A percentile compares a stretch with the other conserved stretches of the same genome.
Evolutionary conservation across 176 grass and related monocot species (phyloP).

Genomic region (Cymbopogon citratus): DNA sequence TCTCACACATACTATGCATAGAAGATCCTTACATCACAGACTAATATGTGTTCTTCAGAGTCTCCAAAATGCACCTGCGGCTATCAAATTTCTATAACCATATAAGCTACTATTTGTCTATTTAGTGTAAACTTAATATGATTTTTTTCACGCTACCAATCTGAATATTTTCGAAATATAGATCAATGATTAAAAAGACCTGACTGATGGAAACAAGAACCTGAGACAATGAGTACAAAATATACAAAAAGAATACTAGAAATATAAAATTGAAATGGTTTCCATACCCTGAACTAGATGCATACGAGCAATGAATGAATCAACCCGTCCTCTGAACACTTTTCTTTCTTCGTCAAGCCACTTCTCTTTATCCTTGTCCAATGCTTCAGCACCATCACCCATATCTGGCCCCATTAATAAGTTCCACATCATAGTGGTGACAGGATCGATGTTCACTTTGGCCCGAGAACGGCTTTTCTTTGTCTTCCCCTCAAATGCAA

Average conservation of each 20-base stretch:
- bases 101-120: neutral
- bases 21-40: constrained; percentile 15
- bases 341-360: constrained; percentile 78
- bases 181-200: neutral
- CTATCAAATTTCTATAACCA: neutral
- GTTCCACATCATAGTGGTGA: constrained; percentile 78
- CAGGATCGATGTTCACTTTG: constrained; percentile 66
- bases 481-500: constrained; percentile 43
- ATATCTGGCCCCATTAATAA: constrained; percentile 64
- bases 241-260: constrained; percentile 21
- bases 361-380: constrained; percentile 63
- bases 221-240: neutral
- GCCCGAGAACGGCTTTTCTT: constrained; percentile 57
- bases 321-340: constrained; percentile 63
- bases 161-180: constrained; percentile 25
- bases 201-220: neutral
- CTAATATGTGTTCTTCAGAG: neutral
- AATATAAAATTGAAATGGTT: constrained; percentile 16
- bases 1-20: neutral
- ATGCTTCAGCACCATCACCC: constrained; percentile 35
- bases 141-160: constrained; percentile 5
- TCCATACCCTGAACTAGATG: constrained; percentile 93
- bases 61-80: neutral
- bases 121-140: neutral
- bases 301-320: constrained; percentile 93